Evolutionary conservation across 148 eudicot genomes (phyloP).

Genomic region (Rhododendron vialii): DNA sequence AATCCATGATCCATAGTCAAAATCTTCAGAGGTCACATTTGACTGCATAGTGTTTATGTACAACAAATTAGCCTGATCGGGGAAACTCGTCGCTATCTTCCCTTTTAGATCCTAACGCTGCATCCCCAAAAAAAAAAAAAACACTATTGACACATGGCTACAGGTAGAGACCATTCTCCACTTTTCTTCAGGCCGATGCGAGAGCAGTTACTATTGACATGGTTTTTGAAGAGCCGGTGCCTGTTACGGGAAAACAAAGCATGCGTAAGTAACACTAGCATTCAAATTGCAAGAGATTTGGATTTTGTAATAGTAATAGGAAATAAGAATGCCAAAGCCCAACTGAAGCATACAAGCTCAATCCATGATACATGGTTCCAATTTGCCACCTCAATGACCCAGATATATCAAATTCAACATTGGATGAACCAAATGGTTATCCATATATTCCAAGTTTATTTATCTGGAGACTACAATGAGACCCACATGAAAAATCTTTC

Average conservation of each 20-base stretch:
- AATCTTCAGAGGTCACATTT: not conserved
- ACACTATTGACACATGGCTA: not conserved
- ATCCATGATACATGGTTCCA: not conserved
- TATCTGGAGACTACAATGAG: too few relatives aligned
- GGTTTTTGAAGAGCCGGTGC: conserved; percentile 22
- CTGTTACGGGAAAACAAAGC: conserved; percentile 9
- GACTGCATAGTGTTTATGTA: not conserved
- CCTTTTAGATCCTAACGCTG: not conserved
- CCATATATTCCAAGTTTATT: too few relatives aligned
- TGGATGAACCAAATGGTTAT: too few relatives aligned
- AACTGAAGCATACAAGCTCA: not conserved
- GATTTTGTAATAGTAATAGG: not conserved
- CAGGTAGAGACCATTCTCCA: not conserved
- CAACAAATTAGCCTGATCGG: not conserved
- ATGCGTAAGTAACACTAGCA: not conserved
- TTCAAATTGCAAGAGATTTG: not conserved
- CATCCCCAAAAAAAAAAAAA: not conserved
- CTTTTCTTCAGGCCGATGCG: not conserved
- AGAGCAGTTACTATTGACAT: not conserved
- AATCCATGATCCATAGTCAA: not conserved
- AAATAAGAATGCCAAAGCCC: not conserved
- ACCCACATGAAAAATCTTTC: too few relatives aligned
- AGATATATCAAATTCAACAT: too few relatives aligned
- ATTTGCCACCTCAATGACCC: too few relatives aligned
- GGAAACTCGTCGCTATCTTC: not conserved